Evolutionary conservation across 2,329 filamentous ascomycete genomes (phyloP).

Genomic region (Rutstroemia sp.): DNA sequence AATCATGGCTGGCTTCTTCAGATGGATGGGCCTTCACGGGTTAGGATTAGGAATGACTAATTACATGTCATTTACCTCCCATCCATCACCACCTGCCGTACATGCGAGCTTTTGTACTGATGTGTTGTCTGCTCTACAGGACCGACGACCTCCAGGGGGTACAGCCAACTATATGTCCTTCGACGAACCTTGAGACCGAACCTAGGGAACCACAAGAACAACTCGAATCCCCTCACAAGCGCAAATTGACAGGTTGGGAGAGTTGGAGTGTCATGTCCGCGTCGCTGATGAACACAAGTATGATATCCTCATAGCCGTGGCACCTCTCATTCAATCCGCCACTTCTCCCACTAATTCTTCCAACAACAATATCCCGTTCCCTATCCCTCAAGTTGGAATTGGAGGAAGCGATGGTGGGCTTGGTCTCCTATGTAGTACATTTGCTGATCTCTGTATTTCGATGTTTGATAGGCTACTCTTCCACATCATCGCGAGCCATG

Average conservation of each 20-base stretch:
- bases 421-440: constrained; percentile 8
- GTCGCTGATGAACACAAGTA: constrained; percentile 11
- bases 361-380: not conserved
- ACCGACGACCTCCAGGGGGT: not conserved
- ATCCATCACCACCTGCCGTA: not conserved
- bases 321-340: not conserved
- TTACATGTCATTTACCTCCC: constrained; percentile 9
- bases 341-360: not conserved
- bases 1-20: constrained; percentile 1
- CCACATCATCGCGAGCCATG: constrained; percentile 40
- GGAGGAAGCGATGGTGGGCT: constrained; percentile 4
- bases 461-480: constrained; percentile 24
- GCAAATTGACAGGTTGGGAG: constrained; percentile 4
- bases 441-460: constrained; percentile 10
- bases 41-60: constrained; percentile 8
- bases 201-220: not conserved
- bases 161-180: not conserved
- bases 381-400: not conserved
- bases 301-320: constrained; percentile 8
- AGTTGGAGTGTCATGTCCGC: constrained; percentile 8
- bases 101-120: constrained; percentile 5
- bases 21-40: constrained; percentile 2
- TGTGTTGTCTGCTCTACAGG: constrained; percentile 5
- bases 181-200: not conserved
- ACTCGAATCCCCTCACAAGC: not conserved